Conservation (phyloP, 257 asterid species). For the Przewalskia tangutica region DNA sequence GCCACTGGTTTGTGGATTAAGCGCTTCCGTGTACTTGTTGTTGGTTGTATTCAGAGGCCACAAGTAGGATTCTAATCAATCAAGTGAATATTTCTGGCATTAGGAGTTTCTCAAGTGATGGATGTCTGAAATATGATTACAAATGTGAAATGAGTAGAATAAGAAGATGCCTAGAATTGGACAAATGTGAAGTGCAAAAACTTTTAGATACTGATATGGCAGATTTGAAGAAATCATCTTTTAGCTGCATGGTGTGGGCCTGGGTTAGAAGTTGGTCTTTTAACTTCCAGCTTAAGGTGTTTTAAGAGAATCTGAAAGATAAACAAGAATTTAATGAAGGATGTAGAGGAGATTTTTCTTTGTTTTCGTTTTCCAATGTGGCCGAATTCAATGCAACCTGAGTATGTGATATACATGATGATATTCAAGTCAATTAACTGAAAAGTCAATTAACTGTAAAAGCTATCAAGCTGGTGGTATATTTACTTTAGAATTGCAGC, state of each 20-base stretch:
- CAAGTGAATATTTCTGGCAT: neutral
- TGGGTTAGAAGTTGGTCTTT: neutral
- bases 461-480: neutral
- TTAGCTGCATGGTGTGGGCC: neutral
- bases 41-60: neutral
- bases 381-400: neutral
- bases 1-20: neutral
- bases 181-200: neutral
- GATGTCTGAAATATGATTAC: neutral
- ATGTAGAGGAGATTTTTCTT: neutral
- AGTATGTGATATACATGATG: neutral
- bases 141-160: neutral
- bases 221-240: neutral
- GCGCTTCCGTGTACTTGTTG: neutral
- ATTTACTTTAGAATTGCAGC: neutral
- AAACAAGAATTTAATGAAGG: neutral
- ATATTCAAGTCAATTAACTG: too few species aligned
- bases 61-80: neutral
- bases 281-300: neutral
- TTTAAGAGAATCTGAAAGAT: neutral
- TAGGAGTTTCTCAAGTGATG: neutral
- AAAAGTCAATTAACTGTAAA: too few species aligned
- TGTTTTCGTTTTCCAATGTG: neutral
- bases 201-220: neutral
- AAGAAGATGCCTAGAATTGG: neutral